Evolutionary conservation across 2,329 filamentous ascomycete species (phyloP).

Genomic region (Macrophomina pseudophaseolina): DNA sequence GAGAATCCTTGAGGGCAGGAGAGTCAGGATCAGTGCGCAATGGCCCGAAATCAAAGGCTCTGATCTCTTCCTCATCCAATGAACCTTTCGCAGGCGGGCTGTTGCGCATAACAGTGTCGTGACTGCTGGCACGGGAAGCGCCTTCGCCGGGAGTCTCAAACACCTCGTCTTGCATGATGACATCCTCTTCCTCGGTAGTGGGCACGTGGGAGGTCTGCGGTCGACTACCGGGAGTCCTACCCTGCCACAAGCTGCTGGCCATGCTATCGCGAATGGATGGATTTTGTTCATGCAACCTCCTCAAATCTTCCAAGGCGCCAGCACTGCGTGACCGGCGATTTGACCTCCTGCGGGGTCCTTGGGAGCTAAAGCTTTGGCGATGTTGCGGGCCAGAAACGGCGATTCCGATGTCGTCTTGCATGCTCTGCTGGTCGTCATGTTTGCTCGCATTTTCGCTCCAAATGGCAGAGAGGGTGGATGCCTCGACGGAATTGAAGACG

Average conservation of each 20-base stretch:
- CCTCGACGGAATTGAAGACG: constrained; percentile 34
- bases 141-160: constrained; percentile 11
- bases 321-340: constrained; percentile 44
- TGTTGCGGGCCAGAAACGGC: constrained; percentile 41
- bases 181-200: constrained; percentile 31
- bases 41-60: constrained; percentile 46
- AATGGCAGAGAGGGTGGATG: constrained; percentile 34
- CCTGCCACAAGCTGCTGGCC: constrained; percentile 43
- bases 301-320: constrained; percentile 42
- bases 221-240: constrained; percentile 1
- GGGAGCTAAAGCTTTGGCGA: constrained; percentile 18
- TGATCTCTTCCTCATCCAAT: constrained; percentile 32
- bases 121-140: constrained; percentile 1
- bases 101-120: background rate
- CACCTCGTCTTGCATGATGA: constrained; percentile 9
- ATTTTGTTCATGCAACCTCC: constrained; percentile 33
- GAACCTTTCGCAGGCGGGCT: background rate
- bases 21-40: constrained; percentile 33
- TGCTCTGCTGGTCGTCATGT: constrained; percentile 38
- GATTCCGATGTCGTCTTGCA: constrained; percentile 42
- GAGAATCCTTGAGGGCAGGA: constrained; percentile 21
- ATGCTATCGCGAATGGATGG: constrained; percentile 38
- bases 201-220: constrained; percentile 12
- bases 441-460: constrained; percentile 35
- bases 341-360: constrained; percentile 31